Conservation (phyloP, 2,329 filamentous ascomycete genomes). For the Tolypocladium album region DNA sequence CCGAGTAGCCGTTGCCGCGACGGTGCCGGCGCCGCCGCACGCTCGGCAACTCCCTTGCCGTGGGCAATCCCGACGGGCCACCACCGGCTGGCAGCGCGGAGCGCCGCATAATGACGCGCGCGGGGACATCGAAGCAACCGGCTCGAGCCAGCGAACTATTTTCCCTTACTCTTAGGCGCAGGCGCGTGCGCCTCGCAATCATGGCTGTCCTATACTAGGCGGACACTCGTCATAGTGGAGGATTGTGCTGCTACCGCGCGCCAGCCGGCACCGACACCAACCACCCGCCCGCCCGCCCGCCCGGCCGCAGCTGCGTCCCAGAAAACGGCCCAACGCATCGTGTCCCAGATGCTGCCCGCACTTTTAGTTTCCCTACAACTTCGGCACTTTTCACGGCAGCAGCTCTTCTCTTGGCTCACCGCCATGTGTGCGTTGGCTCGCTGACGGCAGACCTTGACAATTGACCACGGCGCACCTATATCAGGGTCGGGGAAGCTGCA, state of each 20-base stretch:
- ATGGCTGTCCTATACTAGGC: background rate
- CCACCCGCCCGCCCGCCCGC: background rate
- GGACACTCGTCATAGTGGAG: background rate
- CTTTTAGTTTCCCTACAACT: background rate
- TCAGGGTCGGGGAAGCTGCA: background rate
- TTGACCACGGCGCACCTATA: background rate
- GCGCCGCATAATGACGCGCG: background rate
- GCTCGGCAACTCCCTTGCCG: background rate
- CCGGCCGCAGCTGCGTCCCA: background rate
- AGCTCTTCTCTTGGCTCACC: background rate
- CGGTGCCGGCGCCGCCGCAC: background rate
- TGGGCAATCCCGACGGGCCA: background rate
- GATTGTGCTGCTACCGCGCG: background rate
- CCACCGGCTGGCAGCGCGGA: background rate
- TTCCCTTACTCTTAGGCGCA: background rate
- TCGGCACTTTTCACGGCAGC: background rate
- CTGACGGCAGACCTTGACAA: background rate
- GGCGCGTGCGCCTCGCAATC: too few relatives aligned
- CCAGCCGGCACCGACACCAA: background rate
- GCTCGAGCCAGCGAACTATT: background rate
- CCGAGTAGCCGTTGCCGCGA: background rate
- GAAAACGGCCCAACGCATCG: background rate
- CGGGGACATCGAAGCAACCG: background rate
- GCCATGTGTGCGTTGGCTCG: background rate
- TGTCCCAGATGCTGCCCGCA: background rate